Conservation (phyloP, 371 early-diverging fungal species). For the Mucor racemosus region DNA sequence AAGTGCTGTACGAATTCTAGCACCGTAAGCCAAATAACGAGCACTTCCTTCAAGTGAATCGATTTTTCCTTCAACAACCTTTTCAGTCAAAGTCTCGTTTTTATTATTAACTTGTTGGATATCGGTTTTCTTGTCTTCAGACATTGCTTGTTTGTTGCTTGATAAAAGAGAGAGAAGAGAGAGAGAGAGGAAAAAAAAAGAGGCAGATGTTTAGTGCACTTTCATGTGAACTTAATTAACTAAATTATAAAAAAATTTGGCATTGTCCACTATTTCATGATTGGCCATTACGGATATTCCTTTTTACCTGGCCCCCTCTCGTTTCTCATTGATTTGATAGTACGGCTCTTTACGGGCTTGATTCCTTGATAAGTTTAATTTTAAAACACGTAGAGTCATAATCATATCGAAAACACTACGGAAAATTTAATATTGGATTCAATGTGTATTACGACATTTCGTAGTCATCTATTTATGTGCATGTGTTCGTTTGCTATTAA, state of each 20-base stretch:
- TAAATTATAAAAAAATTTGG: constrained; percentile 8
- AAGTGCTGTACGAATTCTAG: constrained; percentile 64
- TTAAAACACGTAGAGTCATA: not conserved
- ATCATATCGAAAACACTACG: too few relatives aligned
- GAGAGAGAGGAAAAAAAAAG: not conserved
- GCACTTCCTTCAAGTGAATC: constrained; percentile 61
- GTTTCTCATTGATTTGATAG: not conserved
- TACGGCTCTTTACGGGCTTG: not conserved
- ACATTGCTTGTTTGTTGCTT: not conserved
- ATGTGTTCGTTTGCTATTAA: too few relatives aligned
- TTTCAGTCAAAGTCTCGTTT: constrained; percentile 22
- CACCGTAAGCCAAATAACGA: constrained; percentile 73
- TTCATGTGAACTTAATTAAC: not conserved
- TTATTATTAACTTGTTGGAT: not conserved
- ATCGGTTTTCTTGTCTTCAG: not conserved
- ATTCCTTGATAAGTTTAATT: not conserved
- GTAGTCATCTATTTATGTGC: too few relatives aligned
- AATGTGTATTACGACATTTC: not conserved
- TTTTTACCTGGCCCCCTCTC: not conserved
- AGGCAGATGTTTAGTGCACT: not conserved
- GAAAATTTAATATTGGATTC: not conserved
- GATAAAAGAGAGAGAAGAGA: not conserved
- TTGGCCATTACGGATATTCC: too few relatives aligned
- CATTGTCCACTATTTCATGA: not conserved
- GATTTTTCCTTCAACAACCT: constrained; percentile 46